Evolutionary conservation across 1,284 basidiomycete species (phyloP), one percentile per base, ranked within the genome.

Genomic region (Ganoderma boninense): DNA sequence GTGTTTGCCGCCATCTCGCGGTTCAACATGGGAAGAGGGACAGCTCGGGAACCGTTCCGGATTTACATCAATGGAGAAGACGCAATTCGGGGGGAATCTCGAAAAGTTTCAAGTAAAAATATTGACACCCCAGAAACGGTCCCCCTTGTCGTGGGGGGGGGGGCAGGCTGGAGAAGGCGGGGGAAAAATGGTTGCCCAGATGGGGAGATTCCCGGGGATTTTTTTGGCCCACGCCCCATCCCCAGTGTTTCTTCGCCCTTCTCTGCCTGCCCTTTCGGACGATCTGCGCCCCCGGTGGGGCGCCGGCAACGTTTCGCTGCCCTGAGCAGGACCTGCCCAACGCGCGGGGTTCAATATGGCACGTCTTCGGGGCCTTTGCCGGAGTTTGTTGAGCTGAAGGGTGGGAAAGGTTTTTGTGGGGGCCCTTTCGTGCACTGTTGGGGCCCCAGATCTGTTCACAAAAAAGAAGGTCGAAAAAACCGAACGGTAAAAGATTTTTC

Each of bases 391-490:
- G 68, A 68, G 16, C 29, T 72, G 29, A 38, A 49, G 14, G 57
- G 69, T 67, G 20, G 5, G 64, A 14, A 20, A 11, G 2, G 13
- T n/a, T 14, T 42, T 44, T 20, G 5, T 4, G 11, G 26, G 44
- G 18, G 6, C 20, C 2, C 29, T 43, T 62, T 13, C 35, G 42
- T 8, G n/a, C 23, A 16, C 29, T 32, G 7, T 80, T 73, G n/a
- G 59, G 35, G 16, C 0, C 8, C 46, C 23, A 84, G 85, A 80
- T 3, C 77, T 84, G 3, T 83, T 83, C 73, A 49, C 71, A 32
- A 73, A 80, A 29, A 77, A 82, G 38, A 78, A 78, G 49, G 66
- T 80, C 0, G 76, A 81, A 46, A 60, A 71, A 0, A 65, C 52
- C 23, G 68, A 69, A 6, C 77, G 79, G 38, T 75, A 74, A 26